Evolutionary conservation across 768 basidiomycete species (phyloP), one percentile per base, ranked within the genome.

Genomic region (Chiua virens): DNA sequence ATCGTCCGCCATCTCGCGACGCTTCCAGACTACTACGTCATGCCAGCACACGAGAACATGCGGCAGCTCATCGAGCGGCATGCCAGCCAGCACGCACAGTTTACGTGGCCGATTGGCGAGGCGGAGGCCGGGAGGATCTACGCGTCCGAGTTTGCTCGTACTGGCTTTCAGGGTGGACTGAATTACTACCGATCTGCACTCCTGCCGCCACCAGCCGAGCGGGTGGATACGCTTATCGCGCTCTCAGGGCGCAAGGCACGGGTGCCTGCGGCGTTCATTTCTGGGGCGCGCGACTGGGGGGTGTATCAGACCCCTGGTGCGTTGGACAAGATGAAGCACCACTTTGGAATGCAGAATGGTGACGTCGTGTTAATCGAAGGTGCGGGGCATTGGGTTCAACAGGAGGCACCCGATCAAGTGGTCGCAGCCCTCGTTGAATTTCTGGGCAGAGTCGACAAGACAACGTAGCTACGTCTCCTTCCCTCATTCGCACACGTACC

Each of bases 361-460:
- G 73, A 78, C 30, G 71, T 82, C 28, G 73, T 81, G n/a, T 52
- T 86, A 38, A 66, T 85, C 9, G 67, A 76, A 3, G 77, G 76
- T 4, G 82, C 81, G 0, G 85, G 83, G 0, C 85, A 85, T 64
- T 84, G 83, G 83, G 80, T 79, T 17, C 82, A 81, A 60, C 81
- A 85, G 59, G 83, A 84, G 59, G 54, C 71, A 25, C 75, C 78
- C 13, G 72, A 71, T 39, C 68, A 56, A 13, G 74, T 84, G 15
- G 62, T 79, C 8, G 41, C 66, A 18, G 64, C 70, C 44, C 48
- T 83, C 47, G 43, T 74, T 44, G 50, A 61, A 25, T 82, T 84
- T 57, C 59, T 79, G 53, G 61, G 46, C 2, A 67, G 60, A 50
- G 56, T 69, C 10, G 47, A 50, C 21, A 30, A 17, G 17, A 21